Conservation (phyloP, 192 early-diverging fungal species). For the Kickxella alabastrina region DNA sequence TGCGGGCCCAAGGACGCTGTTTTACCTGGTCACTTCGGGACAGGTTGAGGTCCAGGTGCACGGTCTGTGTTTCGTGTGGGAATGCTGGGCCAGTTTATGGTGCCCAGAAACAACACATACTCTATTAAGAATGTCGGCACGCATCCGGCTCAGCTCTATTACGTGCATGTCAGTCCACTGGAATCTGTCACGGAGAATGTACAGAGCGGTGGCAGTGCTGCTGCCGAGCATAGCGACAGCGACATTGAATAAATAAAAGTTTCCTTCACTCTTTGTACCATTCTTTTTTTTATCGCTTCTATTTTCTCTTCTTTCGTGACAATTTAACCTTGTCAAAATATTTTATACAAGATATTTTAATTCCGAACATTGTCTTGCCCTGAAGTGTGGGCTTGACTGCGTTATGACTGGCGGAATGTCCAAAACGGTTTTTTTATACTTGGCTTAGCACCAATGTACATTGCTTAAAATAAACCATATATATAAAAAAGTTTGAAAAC, state of each 20-base stretch:
- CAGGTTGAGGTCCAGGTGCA: conserved; percentile 34
- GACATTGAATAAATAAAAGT: conserved; percentile 1
- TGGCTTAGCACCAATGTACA: too few species aligned
- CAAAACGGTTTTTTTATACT: too few species aligned
- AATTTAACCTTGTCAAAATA: too few species aligned
- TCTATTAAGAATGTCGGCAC: conserved; percentile 42
- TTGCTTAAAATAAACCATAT: too few species aligned
- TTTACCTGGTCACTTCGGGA: conserved; percentile 38
- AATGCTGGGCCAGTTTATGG: conserved; percentile 35
- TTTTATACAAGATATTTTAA: too few species aligned
- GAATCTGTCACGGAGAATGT: not conserved
- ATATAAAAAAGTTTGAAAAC: too few species aligned
- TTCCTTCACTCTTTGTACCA: not conserved
- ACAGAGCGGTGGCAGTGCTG: not conserved
- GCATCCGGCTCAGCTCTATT: conserved; percentile 43
- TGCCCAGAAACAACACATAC: conserved; percentile 32
- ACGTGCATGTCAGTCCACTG: conserved; percentile 14
- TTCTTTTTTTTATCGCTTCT: conserved; percentile 5
- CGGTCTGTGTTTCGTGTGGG: conserved; percentile 29
- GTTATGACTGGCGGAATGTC: too few species aligned
- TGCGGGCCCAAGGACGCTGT: conserved; percentile 11
- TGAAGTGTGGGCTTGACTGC: too few species aligned
- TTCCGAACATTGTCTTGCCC: too few species aligned
- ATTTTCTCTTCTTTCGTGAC: not conserved
- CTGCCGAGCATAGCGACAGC: not conserved